These are phyloP conservation scores for Tolypocladium guangdongense DNA, from an alignment of 2,329 filamentous ascomycete genomes.

Conservation along the genomic window DNA sequence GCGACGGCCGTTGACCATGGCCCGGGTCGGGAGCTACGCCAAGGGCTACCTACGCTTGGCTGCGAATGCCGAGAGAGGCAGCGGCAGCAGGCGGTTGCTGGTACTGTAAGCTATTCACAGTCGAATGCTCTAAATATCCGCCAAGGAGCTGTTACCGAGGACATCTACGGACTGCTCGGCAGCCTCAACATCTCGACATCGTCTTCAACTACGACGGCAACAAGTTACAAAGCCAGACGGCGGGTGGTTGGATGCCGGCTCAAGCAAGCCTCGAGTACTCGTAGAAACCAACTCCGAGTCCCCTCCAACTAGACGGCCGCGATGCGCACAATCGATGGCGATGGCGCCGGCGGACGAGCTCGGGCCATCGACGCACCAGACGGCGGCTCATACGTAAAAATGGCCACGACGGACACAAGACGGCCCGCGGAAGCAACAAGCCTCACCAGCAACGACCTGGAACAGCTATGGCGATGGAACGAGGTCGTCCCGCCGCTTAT, in stretches of 20 bases:
- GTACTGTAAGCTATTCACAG: background rate
- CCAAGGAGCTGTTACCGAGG: background rate
- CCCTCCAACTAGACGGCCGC: background rate
- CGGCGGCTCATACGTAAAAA: background rate
- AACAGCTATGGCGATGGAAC: constrained; percentile 37
- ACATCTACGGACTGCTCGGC: background rate
- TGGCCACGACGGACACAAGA: background rate
- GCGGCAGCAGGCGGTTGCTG: too few relatives aligned
- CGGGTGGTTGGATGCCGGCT: background rate
- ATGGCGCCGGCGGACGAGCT: background rate
- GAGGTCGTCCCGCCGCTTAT: constrained; percentile 27
- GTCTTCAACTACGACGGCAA: background rate
- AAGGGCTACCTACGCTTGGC: background rate
- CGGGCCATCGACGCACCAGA: background rate
- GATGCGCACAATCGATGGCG: background rate
- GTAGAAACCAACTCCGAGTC: background rate
- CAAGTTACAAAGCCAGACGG: background rate
- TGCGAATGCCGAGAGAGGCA: background rate
- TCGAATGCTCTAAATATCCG: background rate
- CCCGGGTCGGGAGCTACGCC: background rate
- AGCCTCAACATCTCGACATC: background rate
- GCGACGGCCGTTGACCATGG: background rate
- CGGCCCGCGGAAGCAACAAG: background rate
- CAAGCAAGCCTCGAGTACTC: background rate
- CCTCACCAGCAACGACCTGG: constrained; percentile 24